Conservation (phyloP, 1,284 basidiomycete species). For the Mycena citricolor region DNA sequence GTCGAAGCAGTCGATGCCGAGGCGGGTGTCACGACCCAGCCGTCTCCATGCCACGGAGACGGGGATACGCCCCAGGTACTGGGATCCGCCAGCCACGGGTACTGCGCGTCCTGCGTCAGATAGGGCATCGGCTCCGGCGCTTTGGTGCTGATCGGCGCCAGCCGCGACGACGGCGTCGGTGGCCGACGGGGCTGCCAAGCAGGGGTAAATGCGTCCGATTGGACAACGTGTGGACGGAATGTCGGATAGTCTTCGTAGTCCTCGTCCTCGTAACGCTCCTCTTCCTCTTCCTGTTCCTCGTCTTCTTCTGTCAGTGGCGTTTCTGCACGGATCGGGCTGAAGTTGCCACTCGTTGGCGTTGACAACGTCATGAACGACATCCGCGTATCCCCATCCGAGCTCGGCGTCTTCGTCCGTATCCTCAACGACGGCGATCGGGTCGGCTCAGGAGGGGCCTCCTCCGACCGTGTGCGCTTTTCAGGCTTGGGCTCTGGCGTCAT, state of each 20-base stretch:
- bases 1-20: slow-evolving; percentile 3
- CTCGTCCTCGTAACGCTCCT: slow-evolving; percentile 10
- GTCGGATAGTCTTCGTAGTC: slow-evolving; percentile 8
- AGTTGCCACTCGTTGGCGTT: slow-evolving; percentile 16
- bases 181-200: neutral
- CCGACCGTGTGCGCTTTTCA: too few species aligned
- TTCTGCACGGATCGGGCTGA: slow-evolving; percentile 9
- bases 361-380: slow-evolving; percentile 9
- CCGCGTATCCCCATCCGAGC: too few species aligned
- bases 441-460: neutral
- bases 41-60: slow-evolving; percentile 20
- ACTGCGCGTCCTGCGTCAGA: slow-evolving; percentile 8
- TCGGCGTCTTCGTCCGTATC: neutral
- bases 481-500: slow-evolving; percentile 13
- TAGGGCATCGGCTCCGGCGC: neutral
- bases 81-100: slow-evolving; percentile 19
- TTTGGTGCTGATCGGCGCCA: neutral
- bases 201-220: too few species aligned
- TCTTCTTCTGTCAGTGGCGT: slow-evolving; percentile 17
- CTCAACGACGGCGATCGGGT: neutral
- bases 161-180: neutral
- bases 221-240: neutral
- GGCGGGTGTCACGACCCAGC: slow-evolving; percentile 17
- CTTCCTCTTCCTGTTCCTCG: slow-evolving; percentile 13
- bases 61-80: slow-evolving; percentile 17